These are phyloP conservation scores for Vitrella brassicaformis DNA, from an alignment of 73 alveolate genomes.

Conservation along the genomic window DNA sequence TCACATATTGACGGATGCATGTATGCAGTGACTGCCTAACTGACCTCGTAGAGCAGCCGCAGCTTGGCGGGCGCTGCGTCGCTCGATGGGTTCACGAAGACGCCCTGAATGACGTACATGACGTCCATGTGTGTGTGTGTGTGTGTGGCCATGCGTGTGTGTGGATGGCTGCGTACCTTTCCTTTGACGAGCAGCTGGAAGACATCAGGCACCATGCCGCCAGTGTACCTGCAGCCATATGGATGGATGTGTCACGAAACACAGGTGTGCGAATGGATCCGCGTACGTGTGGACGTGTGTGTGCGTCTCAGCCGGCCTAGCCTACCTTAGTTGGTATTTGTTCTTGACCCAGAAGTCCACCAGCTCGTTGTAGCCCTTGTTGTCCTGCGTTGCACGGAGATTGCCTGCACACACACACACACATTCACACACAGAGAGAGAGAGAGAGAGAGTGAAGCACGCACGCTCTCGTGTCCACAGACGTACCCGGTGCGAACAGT, in stretches of 20 bases:
- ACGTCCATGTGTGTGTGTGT: no score
- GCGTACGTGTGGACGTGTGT: no score
- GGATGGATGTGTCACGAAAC: no score
- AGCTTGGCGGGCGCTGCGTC: conserved; percentile 16
- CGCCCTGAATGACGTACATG: no score
- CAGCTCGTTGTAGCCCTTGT: conserved; percentile 41
- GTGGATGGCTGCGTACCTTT: conserved; percentile 33
- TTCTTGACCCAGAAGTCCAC: conserved; percentile 36
- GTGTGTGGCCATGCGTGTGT: no score
- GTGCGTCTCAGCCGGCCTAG: no score
- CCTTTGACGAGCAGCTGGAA: conserved; percentile 35
- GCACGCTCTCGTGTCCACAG: neutral
- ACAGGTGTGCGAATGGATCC: no score
- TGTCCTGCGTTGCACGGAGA: conserved; percentile 36
- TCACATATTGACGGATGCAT: no score
- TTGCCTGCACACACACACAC: conserved; percentile 4
- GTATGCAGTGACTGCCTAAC: no score
- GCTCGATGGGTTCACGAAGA: conserved; percentile 18
- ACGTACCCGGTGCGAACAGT: conserved; percentile 47
- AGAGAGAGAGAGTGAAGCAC: no score
- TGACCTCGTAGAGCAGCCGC: conserved; percentile 26
- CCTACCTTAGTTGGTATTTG: conserved; percentile 31
- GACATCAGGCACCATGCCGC: conserved; percentile 38
- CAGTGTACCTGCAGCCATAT: conserved; percentile 44
- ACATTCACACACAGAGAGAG: no score